phyloP scores from a whole-genome alignment of 2,329 filamentous ascomycete species.

The Emydomyces testavorans region DNA sequence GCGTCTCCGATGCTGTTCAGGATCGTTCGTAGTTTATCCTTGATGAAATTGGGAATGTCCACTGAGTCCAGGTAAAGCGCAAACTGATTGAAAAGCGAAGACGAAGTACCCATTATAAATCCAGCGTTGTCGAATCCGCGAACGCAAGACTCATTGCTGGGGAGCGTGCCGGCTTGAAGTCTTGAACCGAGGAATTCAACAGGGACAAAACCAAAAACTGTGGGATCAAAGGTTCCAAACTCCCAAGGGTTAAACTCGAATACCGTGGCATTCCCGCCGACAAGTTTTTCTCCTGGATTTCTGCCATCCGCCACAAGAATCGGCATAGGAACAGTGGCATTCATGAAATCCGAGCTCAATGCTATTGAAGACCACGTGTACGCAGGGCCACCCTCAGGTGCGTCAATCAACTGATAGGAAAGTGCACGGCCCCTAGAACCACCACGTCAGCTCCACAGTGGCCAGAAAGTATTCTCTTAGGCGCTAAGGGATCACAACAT shows the following conservation, averaged over 20 bases:
- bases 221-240: slow-evolving; percentile 65
- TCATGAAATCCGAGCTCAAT: slow-evolving; percentile 48
- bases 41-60: slow-evolving; percentile 41
- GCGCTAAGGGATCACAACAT: too few relatives aligned
- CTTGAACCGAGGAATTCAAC: slow-evolving; percentile 60
- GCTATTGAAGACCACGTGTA: slow-evolving; percentile 78
- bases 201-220: slow-evolving; percentile 58
- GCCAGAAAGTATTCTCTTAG: too few relatives aligned
- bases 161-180: slow-evolving; percentile 52
- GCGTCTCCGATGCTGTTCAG: slow-evolving; percentile 45
- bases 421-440: slow-evolving; percentile 54
- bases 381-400: slow-evolving; percentile 56
- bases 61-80: slow-evolving; percentile 52
- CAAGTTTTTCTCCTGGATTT: slow-evolving; percentile 47
- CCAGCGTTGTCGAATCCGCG: slow-evolving; percentile 72
- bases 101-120: slow-evolving; percentile 76
- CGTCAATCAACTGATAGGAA: slow-evolving; percentile 76
- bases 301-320: slow-evolving; percentile 61
- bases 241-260: slow-evolving; percentile 73
- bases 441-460: slow-evolving; percentile 2
- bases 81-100: slow-evolving; percentile 71
- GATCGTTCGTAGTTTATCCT: slow-evolving; percentile 42
- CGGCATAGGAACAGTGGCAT: slow-evolving; percentile 57
- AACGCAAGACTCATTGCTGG: slow-evolving; percentile 50
- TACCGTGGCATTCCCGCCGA: slow-evolving; percentile 62